Base-by-base conservation (phyloP, 108 stramenopile species). In the Cyclotella kingstonii region DNA sequence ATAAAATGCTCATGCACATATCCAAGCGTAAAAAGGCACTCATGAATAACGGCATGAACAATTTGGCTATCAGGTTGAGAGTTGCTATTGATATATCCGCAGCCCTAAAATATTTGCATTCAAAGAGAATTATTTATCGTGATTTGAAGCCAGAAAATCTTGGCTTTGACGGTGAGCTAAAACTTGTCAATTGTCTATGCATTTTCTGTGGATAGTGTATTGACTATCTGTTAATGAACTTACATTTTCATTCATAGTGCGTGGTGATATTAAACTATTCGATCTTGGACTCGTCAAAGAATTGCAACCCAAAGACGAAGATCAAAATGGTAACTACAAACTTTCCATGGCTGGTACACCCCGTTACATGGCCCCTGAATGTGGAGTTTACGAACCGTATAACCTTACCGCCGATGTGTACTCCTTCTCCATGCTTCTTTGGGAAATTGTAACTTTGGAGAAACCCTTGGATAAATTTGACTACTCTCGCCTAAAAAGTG, bases 61-160 rank as follows among this genome's bases (percentile, higher is more conserved):
- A 50, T 56, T 60, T 87, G 69, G 81, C 76, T 0, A 75, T 73
- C 14, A 71, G 90, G 2, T 39, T 86, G 44, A 83, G 82, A 54
- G 87, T 85, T 3, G 81, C 87, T 8, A 83, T 91, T 76, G 84
- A 85, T 70, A 81, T 91, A 52, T 78, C 80, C 11, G 82, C 82
- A 28, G 83, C 86, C n/a, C 49, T 88, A 30, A 68, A 71, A 65
- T 86, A 83, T 52, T 54, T 91, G 42, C 90, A 91, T 43, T 53
- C 65, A 14, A 79, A 84, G 47, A 63, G 73, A 26, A 81, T 90
- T 46, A 85, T 90, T 50, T 90, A 82, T 52, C 66, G 86, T 0
- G 86, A 91, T 74, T 43, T 91, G n/a, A 91, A 88, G 58, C 72
- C 63, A 5, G 63, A 65, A 30, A 73, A 65, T 45, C 41, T 73